These are phyloP conservation scores for Fusarium sulawesiense DNA, from an alignment of 2,329 filamentous ascomycete species.

Conservation along the genomic window DNA sequence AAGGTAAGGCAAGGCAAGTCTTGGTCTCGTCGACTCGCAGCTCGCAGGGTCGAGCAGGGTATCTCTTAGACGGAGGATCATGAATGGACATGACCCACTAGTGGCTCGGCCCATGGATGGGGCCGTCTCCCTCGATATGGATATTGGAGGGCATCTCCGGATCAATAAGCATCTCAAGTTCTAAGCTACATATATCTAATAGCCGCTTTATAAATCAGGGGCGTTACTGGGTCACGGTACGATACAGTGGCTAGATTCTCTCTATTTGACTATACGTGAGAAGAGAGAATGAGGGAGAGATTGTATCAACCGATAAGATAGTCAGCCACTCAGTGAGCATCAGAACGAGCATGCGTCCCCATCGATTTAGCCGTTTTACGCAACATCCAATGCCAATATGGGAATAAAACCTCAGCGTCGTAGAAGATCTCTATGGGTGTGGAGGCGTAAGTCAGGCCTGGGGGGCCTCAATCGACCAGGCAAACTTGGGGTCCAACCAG, in stretches of 20 bases:
- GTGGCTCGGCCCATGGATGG: constrained; percentile 33
- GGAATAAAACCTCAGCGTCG: constrained; percentile 28
- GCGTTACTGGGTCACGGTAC: constrained; percentile 17
- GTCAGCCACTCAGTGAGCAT: constrained; percentile 28
- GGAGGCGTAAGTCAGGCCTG: constrained; percentile 47
- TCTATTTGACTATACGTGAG: neutral
- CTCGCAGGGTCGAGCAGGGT: constrained; percentile 28
- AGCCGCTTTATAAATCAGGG: constrained; percentile 12
- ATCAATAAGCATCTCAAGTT: constrained; percentile 29
- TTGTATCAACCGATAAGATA: constrained; percentile 8
- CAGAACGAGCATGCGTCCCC: constrained; percentile 30
- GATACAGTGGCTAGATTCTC: neutral
- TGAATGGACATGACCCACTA: constrained; percentile 36
- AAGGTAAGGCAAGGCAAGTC: constrained; percentile 9
- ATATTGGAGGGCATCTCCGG: constrained; percentile 25
- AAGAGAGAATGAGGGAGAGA: constrained; percentile 18
- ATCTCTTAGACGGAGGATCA: constrained; percentile 38
- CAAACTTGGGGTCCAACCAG: constrained; percentile 35
- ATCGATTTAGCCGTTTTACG: constrained; percentile 23
- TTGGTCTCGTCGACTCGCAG: constrained; percentile 30
- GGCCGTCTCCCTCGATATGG: constrained; percentile 17
- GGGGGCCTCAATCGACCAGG: constrained; percentile 44
- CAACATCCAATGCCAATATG: constrained; percentile 29
- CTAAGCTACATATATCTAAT: constrained; percentile 11
- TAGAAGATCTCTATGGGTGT: constrained; percentile 41